These are phyloP conservation scores for Daldinia bambusicola DNA, from an alignment of 495 filamentous ascomycete genomes.

Conservation along the genomic window DNA sequence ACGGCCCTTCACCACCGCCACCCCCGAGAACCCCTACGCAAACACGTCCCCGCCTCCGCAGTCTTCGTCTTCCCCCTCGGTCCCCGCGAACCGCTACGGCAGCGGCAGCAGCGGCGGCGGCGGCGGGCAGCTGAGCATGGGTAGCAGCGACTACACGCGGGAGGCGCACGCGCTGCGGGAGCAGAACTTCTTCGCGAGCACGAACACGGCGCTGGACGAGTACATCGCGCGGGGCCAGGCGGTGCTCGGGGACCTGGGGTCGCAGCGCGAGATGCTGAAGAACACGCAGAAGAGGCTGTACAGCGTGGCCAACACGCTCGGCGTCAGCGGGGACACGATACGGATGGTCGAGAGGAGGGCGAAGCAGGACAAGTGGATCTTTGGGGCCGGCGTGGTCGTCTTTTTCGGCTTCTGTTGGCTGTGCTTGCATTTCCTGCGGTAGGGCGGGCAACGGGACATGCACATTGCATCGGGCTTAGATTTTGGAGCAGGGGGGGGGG, in stretches of 20 bases:
- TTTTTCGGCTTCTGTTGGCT: conserved; percentile 94
- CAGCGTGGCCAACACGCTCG: conserved; percentile 91
- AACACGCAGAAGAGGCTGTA: conserved; percentile 90
- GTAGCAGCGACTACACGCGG: conserved; percentile 68
- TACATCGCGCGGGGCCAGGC: conserved; percentile 91
- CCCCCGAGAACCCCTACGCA: conserved; percentile 95
- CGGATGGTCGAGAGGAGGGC: conserved; percentile 93
- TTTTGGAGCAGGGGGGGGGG: not conserved
- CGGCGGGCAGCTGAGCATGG: conserved; percentile 64
- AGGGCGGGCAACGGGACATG: conserved; percentile 25
- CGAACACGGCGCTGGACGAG: conserved; percentile 86
- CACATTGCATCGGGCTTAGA: not conserved
- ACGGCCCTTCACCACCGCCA: conserved; percentile 84
- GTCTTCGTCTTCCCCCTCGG: conserved; percentile 31
- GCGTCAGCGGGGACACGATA: conserved; percentile 94
- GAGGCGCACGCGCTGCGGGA: conserved; percentile 90
- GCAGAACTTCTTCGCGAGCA: conserved; percentile 82
- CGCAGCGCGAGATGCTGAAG: conserved; percentile 95
- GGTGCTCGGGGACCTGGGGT: conserved; percentile 85
- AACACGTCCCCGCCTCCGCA: conserved; percentile 53
- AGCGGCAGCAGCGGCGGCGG: conserved; percentile 56
- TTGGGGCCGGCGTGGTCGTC: conserved; percentile 85
- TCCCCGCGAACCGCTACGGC: conserved; percentile 48
- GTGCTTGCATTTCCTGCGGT: conserved; percentile 84
- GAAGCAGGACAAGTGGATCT: conserved; percentile 97